Conservation (phyloP, 495 filamentous ascomycete species). For the Penicillium ochrochloron region DNA sequence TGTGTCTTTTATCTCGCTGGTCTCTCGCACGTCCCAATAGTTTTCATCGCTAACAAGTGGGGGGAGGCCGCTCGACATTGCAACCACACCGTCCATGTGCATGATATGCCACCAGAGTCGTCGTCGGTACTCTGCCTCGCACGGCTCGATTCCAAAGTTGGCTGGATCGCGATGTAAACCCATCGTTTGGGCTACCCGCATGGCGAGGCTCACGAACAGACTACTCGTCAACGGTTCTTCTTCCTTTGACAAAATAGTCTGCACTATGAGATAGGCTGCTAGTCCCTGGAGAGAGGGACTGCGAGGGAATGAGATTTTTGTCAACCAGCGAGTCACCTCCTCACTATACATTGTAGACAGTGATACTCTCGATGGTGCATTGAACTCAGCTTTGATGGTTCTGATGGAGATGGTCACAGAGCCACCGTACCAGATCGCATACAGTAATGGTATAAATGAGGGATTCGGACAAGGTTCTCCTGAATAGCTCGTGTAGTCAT, state of each 20-base stretch:
- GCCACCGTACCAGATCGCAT: constrained; percentile 55
- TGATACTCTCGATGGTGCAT: constrained; percentile 37
- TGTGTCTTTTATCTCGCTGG: constrained; percentile 52
- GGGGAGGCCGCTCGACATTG: constrained; percentile 53
- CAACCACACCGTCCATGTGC: constrained; percentile 62
- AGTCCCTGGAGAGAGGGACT: constrained; percentile 51
- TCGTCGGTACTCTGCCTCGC: constrained; percentile 70
- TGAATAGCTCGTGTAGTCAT: constrained; percentile 50
- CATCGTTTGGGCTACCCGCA: constrained; percentile 74
- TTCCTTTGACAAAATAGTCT: constrained; percentile 53
- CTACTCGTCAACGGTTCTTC: constrained; percentile 55
- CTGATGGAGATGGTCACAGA: constrained; percentile 52
- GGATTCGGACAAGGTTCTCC: constrained; percentile 48
- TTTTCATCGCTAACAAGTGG: constrained; percentile 51
- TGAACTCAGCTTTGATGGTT: constrained; percentile 51
- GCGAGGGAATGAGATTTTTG: constrained; percentile 51
- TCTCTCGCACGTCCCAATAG: constrained; percentile 53
- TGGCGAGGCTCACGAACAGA: constrained; percentile 57
- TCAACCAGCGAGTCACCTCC: constrained; percentile 48
- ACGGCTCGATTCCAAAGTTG: constrained; percentile 63
- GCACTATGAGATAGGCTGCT: constrained; percentile 50
- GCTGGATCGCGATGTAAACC: constrained; percentile 73
- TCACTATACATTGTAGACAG: constrained; percentile 48
- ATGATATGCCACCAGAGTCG: constrained; percentile 77
- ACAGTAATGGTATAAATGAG: constrained; percentile 51